Evolutionary conservation across 2,329 filamentous ascomycete species (phyloP).

Genomic region (Calonectria pseudoreteaudii): DNA sequence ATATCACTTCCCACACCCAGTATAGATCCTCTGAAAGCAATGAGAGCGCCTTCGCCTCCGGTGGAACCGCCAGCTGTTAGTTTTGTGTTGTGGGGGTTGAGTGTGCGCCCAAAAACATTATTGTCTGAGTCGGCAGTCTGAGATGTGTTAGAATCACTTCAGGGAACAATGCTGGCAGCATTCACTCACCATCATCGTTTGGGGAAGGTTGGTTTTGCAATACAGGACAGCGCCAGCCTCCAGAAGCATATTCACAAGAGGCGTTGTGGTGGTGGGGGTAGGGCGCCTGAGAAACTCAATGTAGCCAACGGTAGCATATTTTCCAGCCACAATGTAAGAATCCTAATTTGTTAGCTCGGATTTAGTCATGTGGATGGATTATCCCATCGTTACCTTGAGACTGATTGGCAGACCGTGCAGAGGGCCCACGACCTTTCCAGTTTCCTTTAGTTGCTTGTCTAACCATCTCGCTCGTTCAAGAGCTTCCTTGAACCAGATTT

Average conservation of each 20-base stretch:
- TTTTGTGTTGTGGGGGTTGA: conserved; percentile 49
- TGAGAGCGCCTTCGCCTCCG: conserved; percentile 38
- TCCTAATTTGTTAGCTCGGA: conserved; percentile 32
- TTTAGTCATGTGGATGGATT: rapidly evolving
- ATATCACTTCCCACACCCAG: conserved; percentile 43
- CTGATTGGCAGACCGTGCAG: conserved; percentile 39
- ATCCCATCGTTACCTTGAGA: conserved; percentile 31
- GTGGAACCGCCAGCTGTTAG: conserved; percentile 43
- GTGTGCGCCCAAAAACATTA: conserved; percentile 42
- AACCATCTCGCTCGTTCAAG: conserved; percentile 28
- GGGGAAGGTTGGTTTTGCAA: conserved; percentile 64
- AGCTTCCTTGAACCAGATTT: conserved; percentile 34
- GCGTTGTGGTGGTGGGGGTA: conserved; percentile 32
- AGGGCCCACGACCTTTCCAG: conserved; percentile 35
- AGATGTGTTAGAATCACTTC: background rate
- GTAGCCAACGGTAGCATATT: conserved; percentile 40
- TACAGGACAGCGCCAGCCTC: conserved; percentile 45
- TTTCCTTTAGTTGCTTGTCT: conserved; percentile 34
- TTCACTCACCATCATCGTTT: conserved; percentile 68
- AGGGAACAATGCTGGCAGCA: rapidly evolving
- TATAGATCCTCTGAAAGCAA: conserved; percentile 38
- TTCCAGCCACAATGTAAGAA: conserved; percentile 35
- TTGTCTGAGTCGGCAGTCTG: conserved; percentile 54
- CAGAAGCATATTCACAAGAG: conserved; percentile 40
- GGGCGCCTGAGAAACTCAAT: conserved; percentile 40